Conservation (phyloP, 768 basidiomycete species). For the Aureoboletus auriporus region DNA sequence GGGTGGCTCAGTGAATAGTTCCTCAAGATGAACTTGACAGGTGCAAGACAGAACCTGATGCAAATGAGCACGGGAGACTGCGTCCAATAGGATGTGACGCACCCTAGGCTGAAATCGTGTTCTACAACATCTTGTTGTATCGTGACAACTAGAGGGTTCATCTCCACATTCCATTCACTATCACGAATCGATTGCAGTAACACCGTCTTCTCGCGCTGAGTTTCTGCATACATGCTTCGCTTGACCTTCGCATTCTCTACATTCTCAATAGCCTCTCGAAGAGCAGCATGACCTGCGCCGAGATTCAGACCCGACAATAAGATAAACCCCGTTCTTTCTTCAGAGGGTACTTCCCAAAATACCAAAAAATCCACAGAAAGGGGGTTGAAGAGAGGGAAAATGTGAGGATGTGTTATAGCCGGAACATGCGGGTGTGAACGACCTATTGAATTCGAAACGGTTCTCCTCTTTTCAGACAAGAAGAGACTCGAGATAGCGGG, state of each 20-base stretch:
- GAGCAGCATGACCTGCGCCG: slow-evolving; percentile 64
- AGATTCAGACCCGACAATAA: slow-evolving; percentile 55
- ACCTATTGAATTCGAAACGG: slow-evolving; percentile 33
- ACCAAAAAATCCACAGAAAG: slow-evolving; percentile 66
- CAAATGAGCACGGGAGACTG: slow-evolving; percentile 3
- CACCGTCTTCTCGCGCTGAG: slow-evolving; percentile 64
- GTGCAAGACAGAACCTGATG: slow-evolving; percentile 50
- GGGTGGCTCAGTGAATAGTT: slow-evolving; percentile 70
- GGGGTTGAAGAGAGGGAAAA: slow-evolving; percentile 84
- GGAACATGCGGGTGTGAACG: slow-evolving; percentile 57
- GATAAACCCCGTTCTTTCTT: slow-evolving; percentile 58
- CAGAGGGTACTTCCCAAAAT: slow-evolving; percentile 68
- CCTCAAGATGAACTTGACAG: slow-evolving; percentile 54
- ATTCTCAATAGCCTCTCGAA: slow-evolving; percentile 57
- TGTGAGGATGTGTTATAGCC: slow-evolving; percentile 39
- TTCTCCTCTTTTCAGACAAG: slow-evolving; percentile 46
- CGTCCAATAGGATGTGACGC: slow-evolving; percentile 25
- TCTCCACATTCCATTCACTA: slow-evolving; percentile 77
- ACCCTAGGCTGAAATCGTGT: slow-evolving; percentile 76
- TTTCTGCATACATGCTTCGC: slow-evolving; percentile 91
- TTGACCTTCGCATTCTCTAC: slow-evolving; percentile 62
- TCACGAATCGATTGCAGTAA: slow-evolving; percentile 62
- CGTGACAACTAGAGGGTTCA: slow-evolving; percentile 62
- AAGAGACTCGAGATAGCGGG: slow-evolving; percentile 41
- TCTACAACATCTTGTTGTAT: slow-evolving; percentile 42